Evolutionary conservation across 176 grass and related monocot genomes (phyloP).

Genomic region (Typha latifolia): DNA sequence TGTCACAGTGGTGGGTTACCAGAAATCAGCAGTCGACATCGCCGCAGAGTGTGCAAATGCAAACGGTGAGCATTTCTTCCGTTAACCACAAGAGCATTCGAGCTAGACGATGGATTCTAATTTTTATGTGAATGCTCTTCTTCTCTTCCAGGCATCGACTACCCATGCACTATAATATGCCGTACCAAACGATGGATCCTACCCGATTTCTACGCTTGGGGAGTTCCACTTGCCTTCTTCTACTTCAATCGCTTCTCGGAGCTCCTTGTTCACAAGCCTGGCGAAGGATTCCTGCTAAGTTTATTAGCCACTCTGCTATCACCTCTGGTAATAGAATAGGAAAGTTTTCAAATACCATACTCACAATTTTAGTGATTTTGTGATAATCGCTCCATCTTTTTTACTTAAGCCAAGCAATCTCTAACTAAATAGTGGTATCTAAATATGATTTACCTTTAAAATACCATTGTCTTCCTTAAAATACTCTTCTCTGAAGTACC

Average conservation of each 20-base stretch:
- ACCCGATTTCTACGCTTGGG: conserved; percentile 25
- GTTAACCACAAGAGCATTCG: not conserved
- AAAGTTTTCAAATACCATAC: not conserved
- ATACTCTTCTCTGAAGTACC: too few relatives aligned
- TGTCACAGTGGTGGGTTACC: conserved; percentile 26
- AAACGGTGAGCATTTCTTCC: conserved; percentile 23
- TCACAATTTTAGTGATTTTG: too few relatives aligned
- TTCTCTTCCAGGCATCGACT: conserved; percentile 17
- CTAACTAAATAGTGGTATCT: too few relatives aligned
- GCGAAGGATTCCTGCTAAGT: conserved; percentile 41
- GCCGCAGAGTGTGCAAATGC: conserved; percentile 22
- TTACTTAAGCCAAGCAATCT: too few relatives aligned
- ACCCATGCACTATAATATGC: conserved; percentile 39
- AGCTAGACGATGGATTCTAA: too few relatives aligned
- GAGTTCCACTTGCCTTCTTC: conserved; percentile 21
- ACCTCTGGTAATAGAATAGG: conserved; percentile 31
- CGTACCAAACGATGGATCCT: conserved; percentile 34
- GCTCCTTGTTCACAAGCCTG: conserved; percentile 37
- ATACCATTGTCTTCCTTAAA: too few relatives aligned
- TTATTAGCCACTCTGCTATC: conserved; percentile 32
- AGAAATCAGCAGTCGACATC: conserved; percentile 36
- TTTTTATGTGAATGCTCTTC: not conserved
- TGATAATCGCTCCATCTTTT: too few relatives aligned
- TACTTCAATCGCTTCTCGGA: conserved; percentile 32
- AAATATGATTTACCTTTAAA: too few relatives aligned